These are phyloP conservation scores for Ophiosphaerella herpotricha DNA, from an alignment of 2,329 filamentous ascomycete species.

Conservation along the genomic window DNA sequence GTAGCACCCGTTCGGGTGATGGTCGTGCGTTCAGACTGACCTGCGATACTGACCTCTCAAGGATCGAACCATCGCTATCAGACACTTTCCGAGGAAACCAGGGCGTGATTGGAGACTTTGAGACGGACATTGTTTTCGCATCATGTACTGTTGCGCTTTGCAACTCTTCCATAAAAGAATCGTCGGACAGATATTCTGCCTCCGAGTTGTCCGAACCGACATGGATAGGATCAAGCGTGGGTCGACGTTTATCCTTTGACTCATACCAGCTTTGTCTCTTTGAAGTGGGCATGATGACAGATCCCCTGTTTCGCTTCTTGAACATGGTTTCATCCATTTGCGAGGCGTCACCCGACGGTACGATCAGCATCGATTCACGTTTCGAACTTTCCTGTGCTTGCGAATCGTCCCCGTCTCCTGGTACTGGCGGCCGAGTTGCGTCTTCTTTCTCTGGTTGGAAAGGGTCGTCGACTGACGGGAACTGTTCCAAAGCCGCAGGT, in stretches of 20 bases:
- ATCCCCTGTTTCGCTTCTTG: conserved; percentile 34
- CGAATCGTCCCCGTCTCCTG: conserved; percentile 15
- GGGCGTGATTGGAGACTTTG: conserved; percentile 80
- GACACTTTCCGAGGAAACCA: conserved; percentile 54
- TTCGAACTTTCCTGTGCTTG: conserved; percentile 32
- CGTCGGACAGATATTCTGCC: conserved; percentile 67
- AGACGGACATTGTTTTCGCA: conserved; percentile 72
- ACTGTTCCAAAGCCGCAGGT: conserved; percentile 7
- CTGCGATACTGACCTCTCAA: conserved; percentile 44
- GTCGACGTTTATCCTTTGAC: conserved; percentile 45
- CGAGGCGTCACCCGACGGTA: conserved; percentile 24
- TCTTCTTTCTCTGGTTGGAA: conserved; percentile 11
- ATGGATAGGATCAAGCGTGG: conserved; percentile 48
- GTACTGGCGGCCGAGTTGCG: conserved; percentile 23
- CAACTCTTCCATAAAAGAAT: conserved; percentile 82
- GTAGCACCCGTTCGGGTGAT: conserved; percentile 33
- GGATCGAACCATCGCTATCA: conserved; percentile 29
- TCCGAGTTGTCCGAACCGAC: conserved; percentile 46
- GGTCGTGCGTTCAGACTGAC: conserved; percentile 32
- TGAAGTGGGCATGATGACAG: conserved; percentile 28
- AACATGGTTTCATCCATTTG: conserved; percentile 19
- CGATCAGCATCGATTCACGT: conserved; percentile 39
- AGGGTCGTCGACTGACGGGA: conserved; percentile 13
- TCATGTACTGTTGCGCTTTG: conserved; percentile 81
- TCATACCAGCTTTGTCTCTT: conserved; percentile 35